Conservation (phyloP, 495 filamentous ascomycete genomes). For the Penicillium soppii region DNA sequence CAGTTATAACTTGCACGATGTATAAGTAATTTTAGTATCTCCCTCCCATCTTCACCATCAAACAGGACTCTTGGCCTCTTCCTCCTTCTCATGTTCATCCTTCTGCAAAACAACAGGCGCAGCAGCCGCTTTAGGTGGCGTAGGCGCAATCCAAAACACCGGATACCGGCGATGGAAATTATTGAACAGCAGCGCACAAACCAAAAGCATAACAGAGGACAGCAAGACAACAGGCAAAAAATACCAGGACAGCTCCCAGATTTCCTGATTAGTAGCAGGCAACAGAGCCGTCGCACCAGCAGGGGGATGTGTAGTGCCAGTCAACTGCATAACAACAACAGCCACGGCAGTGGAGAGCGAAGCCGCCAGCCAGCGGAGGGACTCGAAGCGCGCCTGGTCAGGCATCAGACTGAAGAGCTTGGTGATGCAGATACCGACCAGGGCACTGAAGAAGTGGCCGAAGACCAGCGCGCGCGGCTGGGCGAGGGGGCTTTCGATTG, state of each 20-base stretch:
- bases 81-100: constrained; percentile 11
- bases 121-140: constrained; percentile 5
- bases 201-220: constrained; percentile 59
- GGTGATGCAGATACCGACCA: constrained; percentile 61
- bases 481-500: constrained; percentile 69
- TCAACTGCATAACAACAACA: constrained; percentile 69
- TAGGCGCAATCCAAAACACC: constrained; percentile 59
- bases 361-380: constrained; percentile 66
- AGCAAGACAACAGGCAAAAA: constrained; percentile 63
- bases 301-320: constrained; percentile 76
- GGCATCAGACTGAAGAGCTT: constrained; percentile 66
- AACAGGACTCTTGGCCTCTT: constrained; percentile 10
- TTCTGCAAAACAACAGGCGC: not conserved
- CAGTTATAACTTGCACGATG: too few species aligned
- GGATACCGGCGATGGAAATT: constrained; percentile 73
- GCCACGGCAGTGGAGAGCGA: constrained; percentile 63
- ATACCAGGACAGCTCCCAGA: constrained; percentile 66
- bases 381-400: constrained; percentile 36
- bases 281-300: constrained; percentile 81
- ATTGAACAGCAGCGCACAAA: constrained; percentile 64
- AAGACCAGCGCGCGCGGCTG: constrained; percentile 72
- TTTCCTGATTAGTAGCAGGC: constrained; percentile 56
- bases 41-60: not conserved
- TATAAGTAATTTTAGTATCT: too few species aligned
- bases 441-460: constrained; percentile 64